Base-by-base conservation (phyloP, 2,329 filamentous ascomycete genomes). In the Septoria linicola region DNA sequence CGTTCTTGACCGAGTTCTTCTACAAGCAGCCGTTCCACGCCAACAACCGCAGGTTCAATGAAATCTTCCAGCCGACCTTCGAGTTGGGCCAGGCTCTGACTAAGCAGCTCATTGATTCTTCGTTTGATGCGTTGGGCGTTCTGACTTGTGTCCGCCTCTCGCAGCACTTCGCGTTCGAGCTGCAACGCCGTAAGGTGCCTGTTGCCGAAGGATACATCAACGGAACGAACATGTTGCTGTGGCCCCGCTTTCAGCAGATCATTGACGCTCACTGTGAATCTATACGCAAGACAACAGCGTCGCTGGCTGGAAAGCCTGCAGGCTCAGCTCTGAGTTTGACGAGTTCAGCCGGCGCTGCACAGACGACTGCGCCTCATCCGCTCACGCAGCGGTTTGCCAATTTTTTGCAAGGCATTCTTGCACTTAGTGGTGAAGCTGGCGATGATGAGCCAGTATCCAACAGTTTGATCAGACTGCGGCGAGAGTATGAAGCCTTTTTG, bases 321-420 rank as follows among this genome's bases (percentile, higher is more conserved):
- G 72, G 77, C 66, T 67, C 77, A 77, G 65, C 84, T 69, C 53
- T 83, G 68, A 69, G 74, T 64, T 50, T 79, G 76, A 65, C 83
- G 67, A 64, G 76, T 66, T 64, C 77, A 68, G 7, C 77, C 1
- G 79, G 84, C 17, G 75, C 78, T 14, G 82, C 78, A 60, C 78
- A 85, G 48, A 89, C 85, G 1, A 86, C 87, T 0, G 93, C 93
- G 1, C 93, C 93, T 0, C 93, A 97, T 63, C 84, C 92, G 44
- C 79, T 95, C 14, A 96, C 93, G 0, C 93, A 99, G 69, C 83
- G 90, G n/a, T 97, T 97, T 65, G 93, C 89, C 0, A 92, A 96
- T 71, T 83, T 99, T 42, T 72, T 96, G 41, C 88, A 96, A 57
- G 89, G 89, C 2, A 86, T 97, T 23, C 73, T 97, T 23, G 76